Conservation (phyloP, 2,329 filamentous ascomycete genomes). For the Phyllosticta citriasiana region DNA sequence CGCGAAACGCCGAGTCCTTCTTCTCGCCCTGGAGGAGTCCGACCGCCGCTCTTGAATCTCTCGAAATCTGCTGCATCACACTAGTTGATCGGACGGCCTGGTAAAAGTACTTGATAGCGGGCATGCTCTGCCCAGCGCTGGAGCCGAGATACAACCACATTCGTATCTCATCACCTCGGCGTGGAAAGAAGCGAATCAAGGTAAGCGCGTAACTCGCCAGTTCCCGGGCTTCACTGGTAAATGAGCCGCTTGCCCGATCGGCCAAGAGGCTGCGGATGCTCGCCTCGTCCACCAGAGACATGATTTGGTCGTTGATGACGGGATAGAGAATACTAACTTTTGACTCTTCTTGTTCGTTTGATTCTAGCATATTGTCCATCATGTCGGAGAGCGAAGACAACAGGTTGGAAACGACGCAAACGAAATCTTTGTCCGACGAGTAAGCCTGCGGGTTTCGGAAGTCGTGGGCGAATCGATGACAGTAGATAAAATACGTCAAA, state of each 20-base stretch:
- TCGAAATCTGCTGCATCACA: conserved; percentile 47
- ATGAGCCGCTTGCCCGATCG: conserved; percentile 27
- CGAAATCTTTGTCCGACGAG: conserved; percentile 43
- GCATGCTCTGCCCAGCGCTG: conserved; percentile 38
- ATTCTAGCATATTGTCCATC: conserved; percentile 28
- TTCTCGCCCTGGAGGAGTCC: conserved; percentile 39
- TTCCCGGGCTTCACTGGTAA: conserved; percentile 51
- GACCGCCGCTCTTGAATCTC: conserved; percentile 49
- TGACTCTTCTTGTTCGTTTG: not conserved
- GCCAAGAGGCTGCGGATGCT: conserved; percentile 58
- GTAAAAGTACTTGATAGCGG: conserved; percentile 81
- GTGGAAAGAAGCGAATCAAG: conserved; percentile 74
- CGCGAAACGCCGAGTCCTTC: conserved; percentile 22
- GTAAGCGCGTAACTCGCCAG: conserved; percentile 81
- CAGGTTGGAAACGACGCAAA: conserved; percentile 45
- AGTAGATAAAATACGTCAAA: conserved; percentile 50
- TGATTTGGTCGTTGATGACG: conserved; percentile 55
- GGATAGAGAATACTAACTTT: not conserved
- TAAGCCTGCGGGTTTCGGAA: conserved; percentile 28
- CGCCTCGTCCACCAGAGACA: conserved; percentile 62
- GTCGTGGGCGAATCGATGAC: conserved; percentile 41
- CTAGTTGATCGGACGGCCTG: conserved; percentile 49
- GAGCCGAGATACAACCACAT: conserved; percentile 86
- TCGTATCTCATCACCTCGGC: conserved; percentile 73
- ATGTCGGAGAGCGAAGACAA: conserved; percentile 47